phyloP scores from a whole-genome alignment of 345 rosid species.

The Pugionium cornutum region DNA sequence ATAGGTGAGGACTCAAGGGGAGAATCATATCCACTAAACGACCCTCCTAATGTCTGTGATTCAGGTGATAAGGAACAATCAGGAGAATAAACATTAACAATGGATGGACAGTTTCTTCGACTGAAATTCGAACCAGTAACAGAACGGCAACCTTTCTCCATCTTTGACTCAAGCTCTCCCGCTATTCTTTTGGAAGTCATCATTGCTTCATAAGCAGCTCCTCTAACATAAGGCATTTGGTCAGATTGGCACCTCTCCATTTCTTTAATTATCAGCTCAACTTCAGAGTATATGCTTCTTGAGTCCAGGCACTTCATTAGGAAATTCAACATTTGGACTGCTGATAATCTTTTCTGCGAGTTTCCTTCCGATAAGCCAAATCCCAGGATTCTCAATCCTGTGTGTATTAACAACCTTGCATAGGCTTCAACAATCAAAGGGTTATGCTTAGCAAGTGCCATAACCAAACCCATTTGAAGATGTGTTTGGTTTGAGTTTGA shows the following conservation, averaged over 20 bases:
- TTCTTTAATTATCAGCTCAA: constrained; percentile 64
- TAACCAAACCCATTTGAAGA: constrained; percentile 73
- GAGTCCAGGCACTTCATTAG: constrained; percentile 82
- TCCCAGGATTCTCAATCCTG: constrained; percentile 62
- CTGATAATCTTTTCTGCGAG: constrained; percentile 81
- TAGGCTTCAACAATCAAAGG: constrained; percentile 86
- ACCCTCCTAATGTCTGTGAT: constrained; percentile 56
- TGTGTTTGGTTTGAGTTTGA: constrained; percentile 71
- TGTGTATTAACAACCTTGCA: constrained; percentile 73
- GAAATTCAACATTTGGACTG: constrained; percentile 88
- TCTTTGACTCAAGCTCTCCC: constrained; percentile 53
- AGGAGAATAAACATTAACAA: constrained; percentile 47
- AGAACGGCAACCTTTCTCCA: constrained; percentile 61
- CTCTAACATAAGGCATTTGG: constrained; percentile 84
- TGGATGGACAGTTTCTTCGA: constrained; percentile 36
- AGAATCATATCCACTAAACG: constrained; percentile 46
- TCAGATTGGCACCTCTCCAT: constrained; percentile 88
- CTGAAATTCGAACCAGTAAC: constrained; percentile 63
- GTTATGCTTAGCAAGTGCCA: constrained; percentile 86
- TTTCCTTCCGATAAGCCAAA: constrained; percentile 64
- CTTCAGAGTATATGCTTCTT: constrained; percentile 73
- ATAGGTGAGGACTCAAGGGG: constrained; percentile 62
- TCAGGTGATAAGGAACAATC: constrained; percentile 64
- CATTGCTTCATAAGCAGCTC: constrained; percentile 89
- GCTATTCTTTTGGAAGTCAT: constrained; percentile 72